Evolutionary conservation across 768 basidiomycete genomes (phyloP).

Genomic region (Naganishia randhawae): DNA sequence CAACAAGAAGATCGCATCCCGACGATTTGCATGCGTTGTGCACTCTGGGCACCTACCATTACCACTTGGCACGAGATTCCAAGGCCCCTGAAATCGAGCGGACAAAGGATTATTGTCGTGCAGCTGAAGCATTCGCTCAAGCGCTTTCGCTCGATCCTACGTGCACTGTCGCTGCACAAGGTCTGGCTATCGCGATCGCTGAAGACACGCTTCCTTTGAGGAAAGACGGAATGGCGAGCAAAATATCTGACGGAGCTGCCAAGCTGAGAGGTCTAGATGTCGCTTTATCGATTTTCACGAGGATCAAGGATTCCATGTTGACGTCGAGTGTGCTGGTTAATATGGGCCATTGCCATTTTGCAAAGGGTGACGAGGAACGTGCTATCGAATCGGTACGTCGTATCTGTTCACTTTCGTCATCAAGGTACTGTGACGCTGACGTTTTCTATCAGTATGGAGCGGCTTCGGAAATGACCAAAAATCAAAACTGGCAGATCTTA

Average conservation of each 20-base stretch:
- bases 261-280: constrained; percentile 67
- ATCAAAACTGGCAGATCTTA: constrained; percentile 69
- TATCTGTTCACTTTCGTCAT: neutral
- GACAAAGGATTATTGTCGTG: constrained; percentile 68
- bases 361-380: constrained; percentile 86
- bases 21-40: constrained; percentile 87
- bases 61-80: constrained; percentile 81
- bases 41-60: constrained; percentile 80
- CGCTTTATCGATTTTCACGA: constrained; percentile 81
- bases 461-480: constrained; percentile 71
- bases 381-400: constrained; percentile 83
- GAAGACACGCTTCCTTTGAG: constrained; percentile 78
- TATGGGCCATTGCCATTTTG: constrained; percentile 93
- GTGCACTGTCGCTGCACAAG: constrained; percentile 91
- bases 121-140: constrained; percentile 89
- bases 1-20: constrained; percentile 19
- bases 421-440: neutral
- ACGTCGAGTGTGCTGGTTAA: constrained; percentile 87
- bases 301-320: constrained; percentile 79
- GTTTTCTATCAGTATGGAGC: constrained; percentile 73
- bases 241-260: constrained; percentile 7
- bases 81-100: constrained; percentile 63
- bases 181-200: constrained; percentile 86
- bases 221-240: constrained; percentile 58
- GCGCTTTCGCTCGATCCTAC: constrained; percentile 76